Base-by-base conservation (phyloP, 495 filamentous ascomycete species). In the Xanthoparmelia taractica region DNA sequence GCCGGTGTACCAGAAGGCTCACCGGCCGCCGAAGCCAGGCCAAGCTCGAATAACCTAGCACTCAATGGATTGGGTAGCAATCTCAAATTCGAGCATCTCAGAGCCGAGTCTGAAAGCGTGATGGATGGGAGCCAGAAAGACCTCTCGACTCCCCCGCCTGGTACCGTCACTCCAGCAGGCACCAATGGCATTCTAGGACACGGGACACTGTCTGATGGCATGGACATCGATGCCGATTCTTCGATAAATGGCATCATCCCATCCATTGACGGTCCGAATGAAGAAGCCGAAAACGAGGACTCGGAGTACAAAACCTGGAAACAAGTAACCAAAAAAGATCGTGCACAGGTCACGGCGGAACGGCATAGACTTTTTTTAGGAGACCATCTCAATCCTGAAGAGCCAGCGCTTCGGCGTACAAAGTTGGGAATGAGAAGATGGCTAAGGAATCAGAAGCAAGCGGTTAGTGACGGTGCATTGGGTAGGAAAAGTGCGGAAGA, bases 231-330 rank as follows among this genome's bases (percentile, higher is more conserved):
- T 68, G 88, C 82, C 7, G 74, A 72, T 10, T 80, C 83, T 11
- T 83, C 84, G 17, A 74, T 86, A 37, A 87, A 82, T 65, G 84
- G 84, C 33, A 78, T 87, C 31, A 73, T 72, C 8, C 67, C 76
- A 15, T 76, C 75, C 5, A 68, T 73, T 20, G 48, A 52, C n/a
- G 67, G 63, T 15, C 60, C 58, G 17, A 45, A 37, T 25, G 79
- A 80, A 58, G 79, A 85, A 64, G 72, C 76, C 31, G 87, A 88
- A 55, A 69, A 85, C 57, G 87, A 96, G 66, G 92, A 97, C 68
- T 84, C 90, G 2, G 92, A 96, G 67, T 96, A 92, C 77, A 95
- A 95, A 71, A 89, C 92, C 47, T 99, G 94, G 94, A 99, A 97
- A 77, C 92, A 96, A 72, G 90, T 96, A 43, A 99, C 94, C 4